Percentiles rank a stretch among this genome's conserved stretches.
phyloP scores from a whole-genome alignment of 169 alveolate species.

The Cryptosporidium baileyi region DNA sequence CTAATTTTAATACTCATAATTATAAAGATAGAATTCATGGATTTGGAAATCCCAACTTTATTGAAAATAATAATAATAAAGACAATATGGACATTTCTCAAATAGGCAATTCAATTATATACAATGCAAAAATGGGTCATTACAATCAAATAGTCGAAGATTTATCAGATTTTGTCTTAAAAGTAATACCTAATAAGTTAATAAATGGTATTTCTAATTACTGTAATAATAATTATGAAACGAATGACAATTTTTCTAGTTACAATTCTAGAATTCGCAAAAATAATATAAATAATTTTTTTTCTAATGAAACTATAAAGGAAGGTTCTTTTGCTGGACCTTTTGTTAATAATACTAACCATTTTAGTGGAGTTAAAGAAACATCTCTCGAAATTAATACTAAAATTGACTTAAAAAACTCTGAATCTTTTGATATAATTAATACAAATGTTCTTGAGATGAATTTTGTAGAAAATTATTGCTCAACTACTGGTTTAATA shows the following conservation, averaged over 20 bases:
- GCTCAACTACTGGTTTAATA: constrained; percentile 31
- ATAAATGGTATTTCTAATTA: constrained; percentile 47
- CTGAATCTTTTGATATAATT: background rate
- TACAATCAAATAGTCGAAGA: constrained; percentile 52
- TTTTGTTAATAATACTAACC: background rate
- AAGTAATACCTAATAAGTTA: constrained; percentile 50
- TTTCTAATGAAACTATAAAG: background rate
- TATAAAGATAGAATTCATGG: constrained; percentile 50
- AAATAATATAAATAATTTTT: background rate
- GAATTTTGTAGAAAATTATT: constrained; percentile 26
- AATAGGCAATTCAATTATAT: constrained; percentile 50
- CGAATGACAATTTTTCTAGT: background rate
- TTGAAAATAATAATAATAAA: background rate
- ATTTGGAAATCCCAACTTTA: constrained; percentile 59
- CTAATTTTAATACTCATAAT: background rate
- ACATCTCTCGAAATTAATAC: too few relatives aligned
- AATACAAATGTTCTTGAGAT: background rate
- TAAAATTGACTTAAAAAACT: too few relatives aligned
- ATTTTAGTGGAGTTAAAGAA: background rate
- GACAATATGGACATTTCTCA: constrained; percentile 32
- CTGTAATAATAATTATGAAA: background rate
- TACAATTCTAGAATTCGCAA: background rate
- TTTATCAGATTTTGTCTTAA: constrained; percentile 36
- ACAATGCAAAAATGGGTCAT: constrained; percentile 38
- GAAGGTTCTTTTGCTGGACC: background rate